Conservation (phyloP, 108 stramenopile species). For the Parmales sp. region DNA sequence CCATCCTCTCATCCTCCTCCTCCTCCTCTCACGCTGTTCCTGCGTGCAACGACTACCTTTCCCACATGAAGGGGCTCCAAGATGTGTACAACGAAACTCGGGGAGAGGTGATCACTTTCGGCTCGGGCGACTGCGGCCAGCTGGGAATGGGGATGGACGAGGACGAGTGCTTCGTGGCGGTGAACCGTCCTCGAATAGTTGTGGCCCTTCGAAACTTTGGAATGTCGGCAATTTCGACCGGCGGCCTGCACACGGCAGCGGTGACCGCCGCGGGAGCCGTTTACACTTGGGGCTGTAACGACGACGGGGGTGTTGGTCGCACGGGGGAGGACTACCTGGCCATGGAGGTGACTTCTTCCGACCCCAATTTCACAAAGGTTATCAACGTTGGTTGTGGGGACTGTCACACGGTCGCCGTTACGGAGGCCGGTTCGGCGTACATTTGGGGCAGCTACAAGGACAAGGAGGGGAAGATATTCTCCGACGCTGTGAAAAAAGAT, state of each 20-base stretch:
- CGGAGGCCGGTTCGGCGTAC: conserved; percentile 25
- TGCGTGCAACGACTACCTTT: too few relatives aligned
- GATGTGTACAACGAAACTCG: too few relatives aligned
- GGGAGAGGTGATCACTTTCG: too few relatives aligned
- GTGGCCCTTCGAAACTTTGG: conserved; percentile 20
- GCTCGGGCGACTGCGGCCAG: conserved; percentile 48
- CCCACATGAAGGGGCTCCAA: too few relatives aligned
- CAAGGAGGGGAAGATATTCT: conserved; percentile 44
- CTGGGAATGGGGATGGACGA: conserved; percentile 27
- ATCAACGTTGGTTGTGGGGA: background rate
- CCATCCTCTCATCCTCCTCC: too few relatives aligned
- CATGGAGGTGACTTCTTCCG: conserved; percentile 37
- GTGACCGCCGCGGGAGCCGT: conserved; percentile 53
- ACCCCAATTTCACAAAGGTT: background rate
- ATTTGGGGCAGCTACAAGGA: conserved; percentile 59
- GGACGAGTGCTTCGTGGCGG: conserved; percentile 6
- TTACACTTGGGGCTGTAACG: conserved; percentile 80
- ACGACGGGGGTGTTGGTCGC: conserved; percentile 72
- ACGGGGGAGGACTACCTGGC: conserved; percentile 32
- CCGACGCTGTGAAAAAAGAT: conserved; percentile 24
- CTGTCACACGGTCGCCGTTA: conserved; percentile 10
- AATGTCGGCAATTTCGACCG: conserved; percentile 50
- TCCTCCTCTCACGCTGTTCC: too few relatives aligned
- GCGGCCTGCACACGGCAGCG: conserved; percentile 65
- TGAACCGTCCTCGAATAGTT: conserved; percentile 20